Conservation (phyloP, 805 yeast species). For the Millerozyma miso region DNA sequence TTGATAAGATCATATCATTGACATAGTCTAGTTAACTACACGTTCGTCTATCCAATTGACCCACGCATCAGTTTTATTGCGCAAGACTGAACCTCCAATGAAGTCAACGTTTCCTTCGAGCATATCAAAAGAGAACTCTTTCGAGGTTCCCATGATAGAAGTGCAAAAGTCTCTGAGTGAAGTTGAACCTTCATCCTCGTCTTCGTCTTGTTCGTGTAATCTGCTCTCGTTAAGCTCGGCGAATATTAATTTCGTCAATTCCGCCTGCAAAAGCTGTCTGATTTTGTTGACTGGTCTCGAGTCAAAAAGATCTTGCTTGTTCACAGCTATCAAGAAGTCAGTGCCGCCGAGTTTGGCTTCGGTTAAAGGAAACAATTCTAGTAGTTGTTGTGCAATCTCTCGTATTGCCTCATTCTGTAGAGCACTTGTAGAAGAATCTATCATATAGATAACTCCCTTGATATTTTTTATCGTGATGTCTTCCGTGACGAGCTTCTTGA, state of each 20-base stretch:
- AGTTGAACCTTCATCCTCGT: constrained; percentile 26
- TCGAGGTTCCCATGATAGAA: constrained; percentile 31
- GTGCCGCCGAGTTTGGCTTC: constrained; percentile 67
- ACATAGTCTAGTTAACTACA: constrained; percentile 50
- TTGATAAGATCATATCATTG: no score
- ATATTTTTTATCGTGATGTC: constrained; percentile 37
- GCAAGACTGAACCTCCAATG: constrained; percentile 66
- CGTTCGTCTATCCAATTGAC: constrained; percentile 75
- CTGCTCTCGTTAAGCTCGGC: constrained; percentile 30
- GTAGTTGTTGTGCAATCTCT: constrained; percentile 54
- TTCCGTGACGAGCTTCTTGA: constrained; percentile 45
- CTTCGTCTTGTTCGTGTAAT: constrained; percentile 33
- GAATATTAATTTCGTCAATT: constrained; percentile 53
- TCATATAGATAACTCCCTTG: constrained; percentile 67
- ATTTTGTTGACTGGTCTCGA: constrained; percentile 68
- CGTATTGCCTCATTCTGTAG: constrained; percentile 32
- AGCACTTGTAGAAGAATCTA: constrained; percentile 67
- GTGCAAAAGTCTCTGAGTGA: constrained; percentile 43
- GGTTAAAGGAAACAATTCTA: constrained; percentile 55
- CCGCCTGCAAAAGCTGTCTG: constrained; percentile 54
- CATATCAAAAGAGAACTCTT: constrained; percentile 56
- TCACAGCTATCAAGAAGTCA: constrained; percentile 74
- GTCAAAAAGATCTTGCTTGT: constrained; percentile 82
- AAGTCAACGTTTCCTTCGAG: constrained; percentile 73
- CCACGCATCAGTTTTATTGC: constrained; percentile 55